phyloP scores from a whole-genome alignment of 495 filamentous ascomycete species.

The Trichoderma orchidacearum region DNA sequence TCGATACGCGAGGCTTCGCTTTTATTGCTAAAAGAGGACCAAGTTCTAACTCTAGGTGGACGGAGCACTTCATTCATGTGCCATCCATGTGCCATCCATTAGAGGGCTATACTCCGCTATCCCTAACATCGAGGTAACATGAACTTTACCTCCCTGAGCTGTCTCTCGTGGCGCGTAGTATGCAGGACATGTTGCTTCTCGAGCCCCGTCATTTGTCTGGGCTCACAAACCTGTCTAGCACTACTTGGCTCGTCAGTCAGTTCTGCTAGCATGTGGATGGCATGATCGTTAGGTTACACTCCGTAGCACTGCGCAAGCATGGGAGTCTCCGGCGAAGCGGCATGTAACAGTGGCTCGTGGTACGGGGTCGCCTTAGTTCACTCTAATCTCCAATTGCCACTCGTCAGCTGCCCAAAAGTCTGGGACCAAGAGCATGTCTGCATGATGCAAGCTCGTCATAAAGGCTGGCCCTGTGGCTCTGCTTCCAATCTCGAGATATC shows the following conservation, averaged over 20 bases:
- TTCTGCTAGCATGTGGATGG: not conserved
- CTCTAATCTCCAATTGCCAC: too few species aligned
- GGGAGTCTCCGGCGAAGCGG: not conserved
- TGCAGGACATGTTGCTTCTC: not conserved
- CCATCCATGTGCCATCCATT: too few species aligned
- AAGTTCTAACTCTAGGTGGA: too few species aligned
- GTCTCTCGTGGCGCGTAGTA: not conserved
- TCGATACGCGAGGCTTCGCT: too few species aligned
- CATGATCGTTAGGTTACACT: not conserved
- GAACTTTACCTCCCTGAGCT: not conserved
- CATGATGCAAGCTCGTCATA: too few species aligned
- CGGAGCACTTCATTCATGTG: too few species aligned
- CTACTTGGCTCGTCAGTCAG: not conserved
- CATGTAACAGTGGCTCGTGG: constrained; percentile 1
- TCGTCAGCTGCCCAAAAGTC: too few species aligned
- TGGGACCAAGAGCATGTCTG: too few species aligned
- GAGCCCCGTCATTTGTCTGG: not conserved
- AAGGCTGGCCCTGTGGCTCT: too few species aligned
- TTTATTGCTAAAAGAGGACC: too few species aligned
- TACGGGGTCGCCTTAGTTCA: too few species aligned
- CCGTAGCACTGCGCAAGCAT: not conserved
- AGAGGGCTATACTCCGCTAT: not conserved
- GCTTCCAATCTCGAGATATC: too few species aligned
- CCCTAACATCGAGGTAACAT: not conserved
- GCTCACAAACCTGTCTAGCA: not conserved